These are phyloP conservation scores for Purshia tridentata DNA, from an alignment of 306 rosid species.

Conservation along the genomic window DNA sequence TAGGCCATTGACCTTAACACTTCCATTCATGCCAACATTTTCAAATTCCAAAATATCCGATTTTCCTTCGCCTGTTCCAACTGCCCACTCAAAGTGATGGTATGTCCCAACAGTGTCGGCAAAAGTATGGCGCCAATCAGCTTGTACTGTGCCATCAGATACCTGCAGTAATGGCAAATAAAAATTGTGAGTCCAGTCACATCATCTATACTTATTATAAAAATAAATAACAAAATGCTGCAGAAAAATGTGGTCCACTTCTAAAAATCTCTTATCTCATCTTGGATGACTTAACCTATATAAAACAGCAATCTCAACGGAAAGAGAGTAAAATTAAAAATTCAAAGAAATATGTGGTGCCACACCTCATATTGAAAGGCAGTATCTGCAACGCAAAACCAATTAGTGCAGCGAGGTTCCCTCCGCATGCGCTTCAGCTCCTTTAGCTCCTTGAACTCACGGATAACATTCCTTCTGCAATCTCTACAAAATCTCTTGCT, in stretches of 20 bases:
- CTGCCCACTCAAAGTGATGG: constrained; percentile 99
- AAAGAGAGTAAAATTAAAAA: constrained; percentile 9
- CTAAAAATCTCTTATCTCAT: constrained; percentile 9
- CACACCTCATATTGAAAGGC: constrained; percentile 94
- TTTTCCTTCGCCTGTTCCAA: constrained; percentile 96
- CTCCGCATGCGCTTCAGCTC: constrained; percentile 91
- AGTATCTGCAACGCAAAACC: constrained; percentile 98
- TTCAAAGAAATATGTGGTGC: constrained; percentile 32
- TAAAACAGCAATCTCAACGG: constrained; percentile 29
- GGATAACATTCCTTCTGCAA: constrained; percentile 96
- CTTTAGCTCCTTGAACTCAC: constrained; percentile 97
- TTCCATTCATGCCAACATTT: constrained; percentile 86
- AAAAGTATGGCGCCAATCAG: constrained; percentile 92
- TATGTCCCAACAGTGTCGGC: constrained; percentile 76
- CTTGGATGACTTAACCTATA: constrained; percentile 7
- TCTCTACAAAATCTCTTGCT: constrained; percentile 99
- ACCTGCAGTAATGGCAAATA: constrained; percentile 54
- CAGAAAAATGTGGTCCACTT: constrained; percentile 5
- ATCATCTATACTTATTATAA: constrained; percentile 14
- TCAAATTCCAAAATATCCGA: constrained; percentile 88
- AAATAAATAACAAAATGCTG: background rate
- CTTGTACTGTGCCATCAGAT: constrained; percentile 72
- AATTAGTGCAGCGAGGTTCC: constrained; percentile 95
- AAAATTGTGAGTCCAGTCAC: constrained; percentile 19
- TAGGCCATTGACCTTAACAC: constrained; percentile 72